Evolutionary conservation across 2,329 filamentous ascomycete species (phyloP).

Genomic region (Fusarium sublunatum): DNA sequence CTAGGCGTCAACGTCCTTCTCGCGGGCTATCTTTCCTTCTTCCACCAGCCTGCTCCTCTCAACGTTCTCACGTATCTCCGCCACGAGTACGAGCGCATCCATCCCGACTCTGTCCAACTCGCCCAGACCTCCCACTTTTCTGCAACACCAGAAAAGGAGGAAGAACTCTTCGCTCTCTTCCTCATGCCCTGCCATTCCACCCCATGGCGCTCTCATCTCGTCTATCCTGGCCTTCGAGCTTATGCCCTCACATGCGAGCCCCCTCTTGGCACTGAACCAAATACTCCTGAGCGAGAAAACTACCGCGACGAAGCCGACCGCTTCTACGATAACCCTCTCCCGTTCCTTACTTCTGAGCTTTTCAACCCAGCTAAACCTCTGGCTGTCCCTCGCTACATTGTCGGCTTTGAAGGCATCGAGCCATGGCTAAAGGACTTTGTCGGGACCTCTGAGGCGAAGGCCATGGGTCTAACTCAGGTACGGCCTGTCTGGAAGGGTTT

Average conservation of each 20-base stretch:
- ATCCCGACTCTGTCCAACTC: constrained; percentile 51
- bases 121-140: constrained; percentile 37
- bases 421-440: constrained; percentile 59
- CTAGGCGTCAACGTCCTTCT: constrained; percentile 76
- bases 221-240: constrained; percentile 78
- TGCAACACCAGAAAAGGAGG: constrained; percentile 46
- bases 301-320: constrained; percentile 93
- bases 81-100: constrained; percentile 72
- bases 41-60: constrained; percentile 85
- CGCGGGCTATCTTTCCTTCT: constrained; percentile 76
- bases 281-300: constrained; percentile 66
- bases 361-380: constrained; percentile 48
- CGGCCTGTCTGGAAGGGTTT: constrained; percentile 65
- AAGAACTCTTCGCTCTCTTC: constrained; percentile 77
- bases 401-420: constrained; percentile 71
- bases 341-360: constrained; percentile 68
- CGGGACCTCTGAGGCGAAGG: constrained; percentile 52
- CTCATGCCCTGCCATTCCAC: constrained; percentile 97
- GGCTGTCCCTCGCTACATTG: constrained; percentile 65
- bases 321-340: constrained; percentile 77
- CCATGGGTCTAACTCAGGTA: constrained; percentile 55
- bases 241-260: constrained; percentile 93
- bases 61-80: constrained; percentile 81
- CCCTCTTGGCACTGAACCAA: constrained; percentile 74
- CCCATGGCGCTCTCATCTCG: constrained; percentile 89